Evolutionary conservation across 2,329 filamentous ascomycete species (phyloP), one percentile per base, ranked within the genome.

Genomic region (Fusarium succisae): DNA sequence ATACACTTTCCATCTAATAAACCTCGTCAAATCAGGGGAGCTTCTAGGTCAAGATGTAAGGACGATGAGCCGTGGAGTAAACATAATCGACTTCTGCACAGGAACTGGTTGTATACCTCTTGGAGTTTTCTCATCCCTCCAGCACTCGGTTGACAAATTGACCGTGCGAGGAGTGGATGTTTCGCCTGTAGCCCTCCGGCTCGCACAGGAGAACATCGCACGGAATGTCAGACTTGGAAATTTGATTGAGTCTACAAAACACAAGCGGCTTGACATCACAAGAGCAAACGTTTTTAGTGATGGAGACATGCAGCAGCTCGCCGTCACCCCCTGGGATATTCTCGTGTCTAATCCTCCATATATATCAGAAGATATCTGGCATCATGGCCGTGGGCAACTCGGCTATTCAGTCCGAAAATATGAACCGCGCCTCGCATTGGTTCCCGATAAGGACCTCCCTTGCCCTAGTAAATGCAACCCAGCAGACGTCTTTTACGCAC

Each of bases 311-410:
- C 48, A 70, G 7, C 38, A 64, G 5, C 66, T 83, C 5, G 50
- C 78, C 2, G 47, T 50, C 14, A 58, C 53, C 22, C 74, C 43
- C 7, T 87, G 81, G 78, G 91, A 97, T 70, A 83, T 98, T 8
- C 82, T 99, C 4, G 89, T 96, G 41, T 93, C 93, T 4, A 99
- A 99, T 78, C 96, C 96, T 22, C 96, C 96, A 1, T 98, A 98
- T 80, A 92, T 98, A 57, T 97, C 95, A 5, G 84, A 86, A 0
- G 74, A 80, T 44, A 77, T 82, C 15, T 86, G 84, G 84, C 67
- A 80, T 41, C 72, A 81, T 8, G 84, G 83, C 24, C 76, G 76
- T 17, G 82, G 82, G 22, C 81, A 85, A 38, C 74, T 86, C 50
- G 89, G 88, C 13, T 95, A 93, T 77, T 96, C 93, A 18, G 96